Conservation (phyloP, 768 basidiomycete genomes). For the Obba rivulosa region DNA sequence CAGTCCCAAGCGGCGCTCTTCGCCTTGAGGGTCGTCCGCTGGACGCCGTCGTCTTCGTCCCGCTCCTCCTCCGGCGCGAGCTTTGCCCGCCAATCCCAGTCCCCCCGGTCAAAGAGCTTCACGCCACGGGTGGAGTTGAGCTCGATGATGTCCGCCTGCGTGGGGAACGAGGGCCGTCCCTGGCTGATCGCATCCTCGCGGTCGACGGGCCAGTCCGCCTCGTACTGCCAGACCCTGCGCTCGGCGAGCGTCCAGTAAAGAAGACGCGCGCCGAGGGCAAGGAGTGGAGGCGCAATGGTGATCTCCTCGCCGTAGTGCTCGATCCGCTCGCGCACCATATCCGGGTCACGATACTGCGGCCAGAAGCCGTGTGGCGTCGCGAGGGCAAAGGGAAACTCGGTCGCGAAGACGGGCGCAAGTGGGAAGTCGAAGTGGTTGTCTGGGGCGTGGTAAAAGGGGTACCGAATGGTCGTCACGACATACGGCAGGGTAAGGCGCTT, state of each 20-base stretch:
- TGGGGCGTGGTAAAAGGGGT: slow-evolving; percentile 52
- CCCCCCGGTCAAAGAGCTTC: slow-evolving; percentile 21
- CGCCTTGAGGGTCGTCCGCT: slow-evolving; percentile 16
- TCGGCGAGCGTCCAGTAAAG: slow-evolving; percentile 60
- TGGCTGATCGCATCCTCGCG: slow-evolving; percentile 26
- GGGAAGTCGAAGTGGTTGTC: slow-evolving; percentile 57
- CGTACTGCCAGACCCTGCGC: slow-evolving; percentile 32
- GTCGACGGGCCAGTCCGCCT: slow-evolving; percentile 30
- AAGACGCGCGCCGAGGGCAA: slow-evolving; percentile 54
- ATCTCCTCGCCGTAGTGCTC: slow-evolving; percentile 18
- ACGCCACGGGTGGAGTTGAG: slow-evolving; percentile 38
- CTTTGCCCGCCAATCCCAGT: slow-evolving; percentile 21
- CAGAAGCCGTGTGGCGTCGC: slow-evolving; percentile 39
- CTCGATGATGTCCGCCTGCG: slow-evolving; percentile 56
- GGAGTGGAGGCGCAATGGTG: slow-evolving; percentile 35
- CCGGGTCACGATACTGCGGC: slow-evolving; percentile 36
- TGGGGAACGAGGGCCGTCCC: slow-evolving; percentile 31
- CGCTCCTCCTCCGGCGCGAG: slow-evolving; percentile 19
- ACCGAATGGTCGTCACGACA: slow-evolving; percentile 41
- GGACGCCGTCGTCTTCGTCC: slow-evolving; percentile 22
- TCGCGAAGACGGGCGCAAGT: slow-evolving; percentile 22
- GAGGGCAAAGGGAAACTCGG: slow-evolving; percentile 23
- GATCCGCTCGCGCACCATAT: slow-evolving; percentile 9
- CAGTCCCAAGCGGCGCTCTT: slow-evolving; percentile 46
- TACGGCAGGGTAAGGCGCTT: slow-evolving; percentile 36